A percentile compares a stretch with the other conserved stretches of the same genome.
These are phyloP conservation scores for Euphorbia lathyris DNA, from an alignment of 345 rosid genomes.

Conservation along the genomic window DNA sequence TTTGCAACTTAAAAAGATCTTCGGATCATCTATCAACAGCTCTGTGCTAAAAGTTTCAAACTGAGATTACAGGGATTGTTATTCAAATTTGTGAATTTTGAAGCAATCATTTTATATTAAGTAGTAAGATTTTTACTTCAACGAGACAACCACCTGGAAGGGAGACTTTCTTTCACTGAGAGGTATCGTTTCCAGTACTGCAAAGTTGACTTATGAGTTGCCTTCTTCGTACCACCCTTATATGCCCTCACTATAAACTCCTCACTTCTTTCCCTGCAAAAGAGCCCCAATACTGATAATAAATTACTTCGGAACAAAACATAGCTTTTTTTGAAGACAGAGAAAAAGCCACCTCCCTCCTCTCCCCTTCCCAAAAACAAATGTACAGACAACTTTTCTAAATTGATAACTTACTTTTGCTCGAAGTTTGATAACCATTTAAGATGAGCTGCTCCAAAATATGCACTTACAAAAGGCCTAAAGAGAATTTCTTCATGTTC, in stretches of 20 bases:
- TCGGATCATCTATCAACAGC: not conserved
- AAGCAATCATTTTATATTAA: not conserved
- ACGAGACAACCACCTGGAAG: conserved; percentile 47
- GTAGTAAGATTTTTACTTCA: not conserved
- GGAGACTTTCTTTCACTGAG: conserved; percentile 71
- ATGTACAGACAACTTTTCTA: not conserved
- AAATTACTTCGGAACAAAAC: conserved; percentile 9
- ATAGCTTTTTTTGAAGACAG: not conserved
- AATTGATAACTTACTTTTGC: conserved; percentile 44
- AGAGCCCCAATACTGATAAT: conserved; percentile 16
- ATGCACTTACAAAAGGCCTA: conserved; percentile 75
- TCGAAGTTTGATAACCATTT: conserved; percentile 73
- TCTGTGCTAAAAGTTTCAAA: not conserved
- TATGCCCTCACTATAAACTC: conserved; percentile 87
- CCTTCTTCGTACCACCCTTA: conserved; percentile 73
- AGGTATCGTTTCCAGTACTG: conserved; percentile 82
- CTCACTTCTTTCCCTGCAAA: conserved; percentile 75
- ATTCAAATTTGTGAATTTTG: not conserved
- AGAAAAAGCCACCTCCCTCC: not conserved
- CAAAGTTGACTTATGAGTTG: conserved; percentile 78
- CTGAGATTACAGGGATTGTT: not conserved
- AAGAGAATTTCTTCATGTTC: conserved; percentile 62
- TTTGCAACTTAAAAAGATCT: not conserved
- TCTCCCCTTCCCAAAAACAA: not conserved
- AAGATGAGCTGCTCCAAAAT: conserved; percentile 88